Evolutionary conservation across 345 rosid species (phyloP), one percentile per base, ranked within the genome.

Genomic region (Noccaea bulbosa): DNA sequence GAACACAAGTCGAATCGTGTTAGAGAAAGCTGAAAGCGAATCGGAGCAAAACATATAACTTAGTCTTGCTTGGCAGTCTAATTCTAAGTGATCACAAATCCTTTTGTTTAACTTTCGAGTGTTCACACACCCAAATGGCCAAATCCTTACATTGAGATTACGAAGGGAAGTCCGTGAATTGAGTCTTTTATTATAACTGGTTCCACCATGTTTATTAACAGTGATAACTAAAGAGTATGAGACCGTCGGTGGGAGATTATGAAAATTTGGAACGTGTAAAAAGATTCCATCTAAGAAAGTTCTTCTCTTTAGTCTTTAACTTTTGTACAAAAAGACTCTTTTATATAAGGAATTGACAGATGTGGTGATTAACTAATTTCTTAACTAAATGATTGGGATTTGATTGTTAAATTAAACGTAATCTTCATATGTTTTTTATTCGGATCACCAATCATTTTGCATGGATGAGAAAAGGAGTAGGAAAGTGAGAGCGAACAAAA

Each of bases 211-310:
- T 73, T 73, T 73, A 5, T 49, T 20, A 56, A 32, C 32, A 39
- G 53, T 22, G 7, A 30, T 38, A 34, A 40, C 48, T n/a, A 59
- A 32, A 3, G 6, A 11, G 51, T 30, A 37, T 9, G 4, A 32
- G 30, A 73, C 67, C 72, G 77, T 73, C 77, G 72, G 77, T 73
- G 71, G 66, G 20, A 48, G 71, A 57, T 53, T 65, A 57, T 48
- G 9, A 55, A 55, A n/a, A 10, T 40, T 52, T 30, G 7, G 47
- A 71, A 65, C 56, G 59, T 56, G 51, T 56, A 46, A 6, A 53
- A 41, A 45, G 10, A 47, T 55, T 64, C 37, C 3, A 46, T 47
- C 11, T 43, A 34, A 46, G 61, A 52, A 57, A 66, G 59, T 56
- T 66, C 24, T 51, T 73, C 15, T 30, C 47, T 49, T 65, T 47